These are phyloP conservation scores for Trebouxia gelatinosa DNA, from an alignment of 163 green algal genomes.

Conservation along the genomic window DNA sequence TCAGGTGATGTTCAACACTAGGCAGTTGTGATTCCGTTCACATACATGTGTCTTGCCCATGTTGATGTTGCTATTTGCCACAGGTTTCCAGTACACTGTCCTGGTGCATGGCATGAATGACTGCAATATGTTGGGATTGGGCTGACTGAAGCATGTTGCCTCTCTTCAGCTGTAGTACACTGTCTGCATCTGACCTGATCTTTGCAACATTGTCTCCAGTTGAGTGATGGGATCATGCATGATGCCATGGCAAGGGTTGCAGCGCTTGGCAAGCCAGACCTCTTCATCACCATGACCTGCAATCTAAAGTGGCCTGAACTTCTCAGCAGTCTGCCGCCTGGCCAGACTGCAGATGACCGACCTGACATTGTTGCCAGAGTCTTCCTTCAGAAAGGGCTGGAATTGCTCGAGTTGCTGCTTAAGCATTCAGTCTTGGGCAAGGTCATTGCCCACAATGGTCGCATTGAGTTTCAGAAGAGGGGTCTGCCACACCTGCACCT, in stretches of 20 bases:
- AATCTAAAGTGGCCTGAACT: conserved; percentile 31
- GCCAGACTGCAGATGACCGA: not conserved
- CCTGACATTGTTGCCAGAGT: not conserved
- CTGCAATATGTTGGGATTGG: no score
- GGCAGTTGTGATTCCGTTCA: no score
- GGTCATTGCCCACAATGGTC: not conserved
- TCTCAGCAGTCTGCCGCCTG: no score
- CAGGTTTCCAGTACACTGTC: no score
- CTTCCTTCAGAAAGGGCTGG: not conserved
- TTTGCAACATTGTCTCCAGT: no score
- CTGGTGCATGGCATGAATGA: no score
- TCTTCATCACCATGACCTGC: conserved; percentile 34
- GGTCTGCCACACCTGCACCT: not conserved
- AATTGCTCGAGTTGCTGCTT: not conserved
- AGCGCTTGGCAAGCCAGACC: not conserved
- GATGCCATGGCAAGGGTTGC: conserved; percentile 27
- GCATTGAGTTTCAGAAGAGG: not conserved
- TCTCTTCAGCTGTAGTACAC: no score
- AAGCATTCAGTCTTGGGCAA: not conserved
- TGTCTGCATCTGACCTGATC: no score
- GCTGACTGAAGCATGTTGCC: no score
- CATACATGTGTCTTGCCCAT: no score
- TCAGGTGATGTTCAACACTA: not conserved
- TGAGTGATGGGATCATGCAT: not conserved
- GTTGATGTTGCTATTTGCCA: no score